A percentile compares a stretch with the other conserved stretches of the same genome.
phyloP scores from a whole-genome alignment of 1,284 basidiomycete species.

The Coniophora puteana region DNA sequence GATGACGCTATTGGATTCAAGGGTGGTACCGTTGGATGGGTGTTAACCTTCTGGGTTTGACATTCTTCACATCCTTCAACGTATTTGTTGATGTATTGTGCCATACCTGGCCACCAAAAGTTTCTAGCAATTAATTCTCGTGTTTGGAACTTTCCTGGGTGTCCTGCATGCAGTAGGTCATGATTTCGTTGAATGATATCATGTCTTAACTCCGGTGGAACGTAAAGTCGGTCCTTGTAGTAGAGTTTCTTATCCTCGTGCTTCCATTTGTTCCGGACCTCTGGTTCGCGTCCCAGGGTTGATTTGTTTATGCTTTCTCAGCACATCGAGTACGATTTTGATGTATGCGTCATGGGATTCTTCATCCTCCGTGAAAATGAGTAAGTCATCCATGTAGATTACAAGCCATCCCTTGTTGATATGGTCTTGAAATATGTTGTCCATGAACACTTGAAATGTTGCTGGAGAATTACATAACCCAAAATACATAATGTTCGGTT shows the following conservation, averaged over 20 bases:
- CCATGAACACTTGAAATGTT: not conserved
- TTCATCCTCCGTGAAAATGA: not conserved
- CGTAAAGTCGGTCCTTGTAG: conserved; percentile 16
- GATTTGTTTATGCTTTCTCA: too few species aligned
- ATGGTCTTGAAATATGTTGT: not conserved
- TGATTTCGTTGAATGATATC: too few species aligned
- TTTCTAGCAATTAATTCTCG: not conserved
- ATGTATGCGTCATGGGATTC: not conserved
- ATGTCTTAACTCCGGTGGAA: conserved; percentile 6
- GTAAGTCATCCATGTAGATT: not conserved
- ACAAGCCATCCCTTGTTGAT: not conserved
- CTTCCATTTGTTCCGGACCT: too few species aligned
- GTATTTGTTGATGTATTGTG: conserved; percentile 4
- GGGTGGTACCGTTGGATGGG: not conserved
- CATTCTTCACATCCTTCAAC: conserved; percentile 10
- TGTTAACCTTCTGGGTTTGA: conserved; percentile 8
- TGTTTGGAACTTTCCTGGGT: conserved; percentile 13
- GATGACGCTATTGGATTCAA: not conserved
- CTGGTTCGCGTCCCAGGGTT: too few species aligned
- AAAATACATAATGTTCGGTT: conserved; percentile 4
- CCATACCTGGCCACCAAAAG: conserved; percentile 17
- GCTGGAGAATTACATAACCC: not conserved
- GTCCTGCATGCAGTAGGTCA: too few species aligned
- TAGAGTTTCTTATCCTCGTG: conserved; percentile 5
- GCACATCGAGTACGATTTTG: not conserved